phyloP scores from a whole-genome alignment of 2,329 filamentous ascomycete genomes.

The Diplodia scrobiculata region DNA sequence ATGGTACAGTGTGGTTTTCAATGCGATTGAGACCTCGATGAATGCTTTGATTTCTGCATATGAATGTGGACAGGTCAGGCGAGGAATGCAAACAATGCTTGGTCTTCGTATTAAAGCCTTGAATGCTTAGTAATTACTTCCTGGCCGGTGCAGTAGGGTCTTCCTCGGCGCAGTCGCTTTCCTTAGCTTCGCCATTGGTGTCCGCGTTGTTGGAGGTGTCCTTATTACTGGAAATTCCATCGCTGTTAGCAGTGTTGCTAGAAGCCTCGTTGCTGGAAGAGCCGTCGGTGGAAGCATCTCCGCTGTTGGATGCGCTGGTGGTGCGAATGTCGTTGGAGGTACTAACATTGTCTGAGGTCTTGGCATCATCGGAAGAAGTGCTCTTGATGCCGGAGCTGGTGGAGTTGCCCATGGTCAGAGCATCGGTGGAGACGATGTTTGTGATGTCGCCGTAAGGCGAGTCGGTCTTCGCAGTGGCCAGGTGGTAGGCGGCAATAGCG shows the following conservation, averaged over 20 bases:
- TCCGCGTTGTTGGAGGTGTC: background rate
- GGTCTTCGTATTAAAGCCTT: background rate
- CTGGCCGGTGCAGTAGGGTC: background rate
- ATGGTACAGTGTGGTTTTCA: too few relatives aligned
- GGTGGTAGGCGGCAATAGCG: conserved; percentile 13
- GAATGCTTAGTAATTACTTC: background rate
- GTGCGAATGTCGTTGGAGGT: background rate
- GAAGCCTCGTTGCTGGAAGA: background rate
- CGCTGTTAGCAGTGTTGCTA: background rate
- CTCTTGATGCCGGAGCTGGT: background rate
- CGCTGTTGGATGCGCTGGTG: background rate
- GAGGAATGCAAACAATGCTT: background rate
- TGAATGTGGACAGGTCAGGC: too few relatives aligned
- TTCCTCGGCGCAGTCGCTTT: background rate
- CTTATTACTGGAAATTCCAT: background rate
- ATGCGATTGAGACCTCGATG: too few relatives aligned
- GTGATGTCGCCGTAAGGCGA: conserved; percentile 10
- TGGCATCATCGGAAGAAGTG: background rate
- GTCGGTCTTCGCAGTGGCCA: conserved; percentile 17
- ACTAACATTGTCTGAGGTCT: background rate
- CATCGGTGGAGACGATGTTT: background rate
- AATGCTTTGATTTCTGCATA: too few relatives aligned
- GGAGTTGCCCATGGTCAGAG: background rate
- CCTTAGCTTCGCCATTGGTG: background rate
- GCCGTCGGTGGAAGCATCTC: background rate